A percentile compares a stretch with the other conserved stretches of the same genome.
Evolutionary conservation across 1,139 yeast species (phyloP).

Genomic region (Meyerozyma elateridarum): DNA sequence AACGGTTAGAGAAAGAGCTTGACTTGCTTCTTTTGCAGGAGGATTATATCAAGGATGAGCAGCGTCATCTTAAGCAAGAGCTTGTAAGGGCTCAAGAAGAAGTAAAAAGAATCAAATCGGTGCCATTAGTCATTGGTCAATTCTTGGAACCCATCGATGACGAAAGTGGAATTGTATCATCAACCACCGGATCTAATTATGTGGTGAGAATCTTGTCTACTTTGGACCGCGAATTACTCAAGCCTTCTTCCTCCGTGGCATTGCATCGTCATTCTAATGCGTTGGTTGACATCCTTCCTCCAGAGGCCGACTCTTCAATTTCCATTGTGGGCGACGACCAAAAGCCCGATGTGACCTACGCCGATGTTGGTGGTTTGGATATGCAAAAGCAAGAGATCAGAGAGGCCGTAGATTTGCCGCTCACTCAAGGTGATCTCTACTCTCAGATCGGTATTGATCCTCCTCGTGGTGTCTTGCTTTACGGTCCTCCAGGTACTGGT

Average conservation of each 20-base stretch:
- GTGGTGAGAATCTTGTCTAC: constrained; percentile 94
- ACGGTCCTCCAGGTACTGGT: constrained; percentile 99
- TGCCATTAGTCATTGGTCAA: constrained; percentile 97
- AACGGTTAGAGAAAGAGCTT: constrained; percentile 83
- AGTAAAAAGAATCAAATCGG: constrained; percentile 94
- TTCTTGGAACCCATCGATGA: constrained; percentile 97
- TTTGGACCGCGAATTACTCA: constrained; percentile 87
- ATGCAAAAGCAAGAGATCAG: constrained; percentile 99
- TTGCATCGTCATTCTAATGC: constrained; percentile 98
- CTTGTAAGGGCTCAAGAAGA: constrained; percentile 96
- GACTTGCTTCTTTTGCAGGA: constrained; percentile 84
- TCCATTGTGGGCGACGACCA: constrained; percentile 93
- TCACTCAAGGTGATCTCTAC: constrained; percentile 92
- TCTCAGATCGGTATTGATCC: constrained; percentile 98
- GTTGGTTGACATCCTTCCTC: constrained; percentile 92
- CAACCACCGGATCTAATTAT: constrained; percentile 96
- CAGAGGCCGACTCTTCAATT: constrained; percentile 96
- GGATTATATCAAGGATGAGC: constrained; percentile 96
- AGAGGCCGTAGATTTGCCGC: constrained; percentile 96
- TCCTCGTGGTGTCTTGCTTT: constrained; percentile 92
- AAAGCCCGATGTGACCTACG: constrained; percentile 84
- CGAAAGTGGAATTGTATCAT: constrained; percentile 92
- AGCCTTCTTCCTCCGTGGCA: constrained; percentile 94
- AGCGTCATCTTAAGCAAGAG: constrained; percentile 92
- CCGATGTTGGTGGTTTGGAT: constrained; percentile 97